Evolutionary conservation across 2,329 filamentous ascomycete species (phyloP).

Genomic region (Fusarium anthophilum): DNA sequence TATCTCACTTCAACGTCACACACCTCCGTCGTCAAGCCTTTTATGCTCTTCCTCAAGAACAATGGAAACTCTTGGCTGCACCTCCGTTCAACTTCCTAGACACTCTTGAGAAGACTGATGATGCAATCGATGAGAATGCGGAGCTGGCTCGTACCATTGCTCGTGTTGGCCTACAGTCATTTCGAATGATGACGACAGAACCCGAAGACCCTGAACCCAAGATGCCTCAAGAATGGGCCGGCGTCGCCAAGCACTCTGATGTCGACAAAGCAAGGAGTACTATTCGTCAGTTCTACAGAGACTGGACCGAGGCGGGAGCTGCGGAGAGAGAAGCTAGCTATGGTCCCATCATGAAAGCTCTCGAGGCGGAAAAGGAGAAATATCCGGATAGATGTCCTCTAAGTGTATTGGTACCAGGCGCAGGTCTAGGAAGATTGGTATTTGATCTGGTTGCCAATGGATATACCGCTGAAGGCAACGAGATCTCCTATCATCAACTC

Average conservation of each 20-base stretch:
- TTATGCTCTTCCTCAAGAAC: conserved; percentile 84
- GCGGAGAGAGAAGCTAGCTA: conserved; percentile 82
- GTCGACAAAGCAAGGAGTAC: conserved; percentile 93
- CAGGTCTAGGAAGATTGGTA: conserved; percentile 86
- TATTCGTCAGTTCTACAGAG: conserved; percentile 90
- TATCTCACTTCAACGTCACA: conserved; percentile 89
- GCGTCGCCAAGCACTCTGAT: conserved; percentile 75
- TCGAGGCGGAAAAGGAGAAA: conserved; percentile 60
- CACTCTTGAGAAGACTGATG: conserved; percentile 80
- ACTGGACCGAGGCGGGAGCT: conserved; percentile 86
- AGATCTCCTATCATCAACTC: conserved; percentile 98
- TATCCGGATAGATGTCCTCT: conserved; percentile 53
- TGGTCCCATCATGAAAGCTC: conserved; percentile 72
- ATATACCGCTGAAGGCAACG: conserved; percentile 84
- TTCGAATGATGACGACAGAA: conserved; percentile 60
- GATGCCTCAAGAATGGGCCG: conserved; percentile 73
- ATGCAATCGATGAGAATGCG: conserved; percentile 89
- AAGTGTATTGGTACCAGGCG: conserved; percentile 85
- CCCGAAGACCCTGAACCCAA: conserved; percentile 52
- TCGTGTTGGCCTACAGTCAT: conserved; percentile 72
- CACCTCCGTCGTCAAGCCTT: conserved; percentile 92
- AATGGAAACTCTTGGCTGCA: conserved; percentile 83
- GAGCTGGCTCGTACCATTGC: conserved; percentile 83
- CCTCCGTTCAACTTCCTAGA: conserved; percentile 86
- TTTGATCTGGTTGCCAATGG: conserved; percentile 84